Conservation (phyloP, 805 yeast species). For the Ogataea paradorogensis region DNA sequence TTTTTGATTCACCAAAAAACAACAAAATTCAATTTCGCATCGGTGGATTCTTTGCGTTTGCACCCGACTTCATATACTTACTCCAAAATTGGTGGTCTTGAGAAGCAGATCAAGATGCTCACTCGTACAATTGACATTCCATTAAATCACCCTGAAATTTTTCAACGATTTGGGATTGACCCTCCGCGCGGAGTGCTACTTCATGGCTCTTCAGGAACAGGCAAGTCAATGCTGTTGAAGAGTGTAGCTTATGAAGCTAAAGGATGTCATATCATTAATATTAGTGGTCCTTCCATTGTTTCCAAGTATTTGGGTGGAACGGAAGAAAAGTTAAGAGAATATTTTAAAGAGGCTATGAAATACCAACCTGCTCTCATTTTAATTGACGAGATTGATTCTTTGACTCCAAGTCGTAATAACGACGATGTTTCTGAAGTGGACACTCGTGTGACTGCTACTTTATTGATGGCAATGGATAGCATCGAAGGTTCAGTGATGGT, state of each 20-base stretch:
- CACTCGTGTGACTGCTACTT: constrained; percentile 83
- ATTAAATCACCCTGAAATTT: constrained; percentile 69
- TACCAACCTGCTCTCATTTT: constrained; percentile 87
- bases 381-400: constrained; percentile 90
- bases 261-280: constrained; percentile 78
- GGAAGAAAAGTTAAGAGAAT: constrained; percentile 75
- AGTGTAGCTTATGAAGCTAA: constrained; percentile 71
- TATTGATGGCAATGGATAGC: constrained; percentile 79
- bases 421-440: constrained; percentile 93
- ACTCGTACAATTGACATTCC: constrained; percentile 77
- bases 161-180: constrained; percentile 78
- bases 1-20: constrained; percentile 27
- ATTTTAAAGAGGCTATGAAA: constrained; percentile 78
- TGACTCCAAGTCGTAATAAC: constrained; percentile 78
- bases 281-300: constrained; percentile 88
- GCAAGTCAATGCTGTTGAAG: constrained; percentile 83
- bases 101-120: constrained; percentile 56
- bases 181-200: constrained; percentile 91
- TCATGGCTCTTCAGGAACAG: constrained; percentile 99
- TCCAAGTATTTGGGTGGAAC: constrained; percentile 95
- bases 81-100: constrained; percentile 71
- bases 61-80: constrained; percentile 38
- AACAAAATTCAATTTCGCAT: constrained; percentile 34
- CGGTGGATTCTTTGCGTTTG: constrained; percentile 36
- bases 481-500: constrained; percentile 64